Evolutionary conservation across 1,284 basidiomycete genomes (phyloP).

Genomic region (Marasmius oreades): DNA sequence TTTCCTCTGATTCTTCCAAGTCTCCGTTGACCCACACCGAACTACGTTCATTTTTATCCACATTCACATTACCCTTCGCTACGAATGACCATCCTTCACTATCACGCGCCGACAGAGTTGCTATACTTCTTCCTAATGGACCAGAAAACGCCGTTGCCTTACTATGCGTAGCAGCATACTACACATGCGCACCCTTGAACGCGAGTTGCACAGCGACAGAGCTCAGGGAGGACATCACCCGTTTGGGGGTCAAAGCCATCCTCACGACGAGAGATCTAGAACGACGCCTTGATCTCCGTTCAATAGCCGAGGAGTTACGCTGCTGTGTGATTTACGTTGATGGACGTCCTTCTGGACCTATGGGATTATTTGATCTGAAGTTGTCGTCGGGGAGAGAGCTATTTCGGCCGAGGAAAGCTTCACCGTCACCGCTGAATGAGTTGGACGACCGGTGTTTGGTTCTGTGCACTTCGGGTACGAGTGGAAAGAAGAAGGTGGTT

Average conservation of each 20-base stretch:
- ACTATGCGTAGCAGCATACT: conserved; percentile 35
- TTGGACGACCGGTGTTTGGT: conserved; percentile 51
- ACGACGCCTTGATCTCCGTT: conserved; percentile 30
- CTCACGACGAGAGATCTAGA: conserved; percentile 35
- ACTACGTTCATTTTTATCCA: conserved; percentile 30
- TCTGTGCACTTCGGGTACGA: conserved; percentile 63
- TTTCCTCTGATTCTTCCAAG: conserved; percentile 21
- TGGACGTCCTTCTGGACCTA: conserved; percentile 26
- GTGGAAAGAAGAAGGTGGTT: conserved; percentile 57
- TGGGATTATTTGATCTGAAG: conserved; percentile 36
- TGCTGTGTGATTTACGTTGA: conserved; percentile 33
- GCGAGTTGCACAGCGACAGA: conserved; percentile 38
- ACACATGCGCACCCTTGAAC: conserved; percentile 42
- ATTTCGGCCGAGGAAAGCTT: conserved; percentile 17
- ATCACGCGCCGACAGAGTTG: conserved; percentile 25
- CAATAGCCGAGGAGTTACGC: conserved; percentile 27
- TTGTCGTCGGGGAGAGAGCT: conserved; percentile 21
- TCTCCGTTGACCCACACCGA: conserved; percentile 22
- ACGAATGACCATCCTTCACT: conserved; percentile 23
- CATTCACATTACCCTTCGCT: conserved; percentile 32
- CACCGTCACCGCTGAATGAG: conserved; percentile 27
- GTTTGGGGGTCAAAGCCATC: conserved; percentile 34
- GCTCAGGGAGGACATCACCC: conserved; percentile 34
- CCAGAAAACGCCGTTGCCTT: conserved; percentile 41
- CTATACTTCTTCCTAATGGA: conserved; percentile 38